These are phyloP conservation scores for Rubia peregrina DNA, from an alignment of 305 asterid genomes.

Conservation along the genomic window DNA sequence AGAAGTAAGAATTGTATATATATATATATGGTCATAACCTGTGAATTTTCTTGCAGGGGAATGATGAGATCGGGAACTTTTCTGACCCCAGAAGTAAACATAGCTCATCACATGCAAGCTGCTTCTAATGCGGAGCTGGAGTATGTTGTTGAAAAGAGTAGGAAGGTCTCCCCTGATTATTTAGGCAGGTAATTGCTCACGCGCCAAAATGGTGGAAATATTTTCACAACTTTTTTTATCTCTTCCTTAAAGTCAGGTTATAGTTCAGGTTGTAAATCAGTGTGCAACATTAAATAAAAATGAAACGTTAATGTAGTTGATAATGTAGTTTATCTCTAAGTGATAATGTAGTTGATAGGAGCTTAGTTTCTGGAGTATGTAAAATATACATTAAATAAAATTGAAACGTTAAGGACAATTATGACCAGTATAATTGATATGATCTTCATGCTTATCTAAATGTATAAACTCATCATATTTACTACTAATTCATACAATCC, in stretches of 20 bases:
- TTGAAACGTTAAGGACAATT: no score
- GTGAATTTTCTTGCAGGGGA: slow-evolving; percentile 38
- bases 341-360: no score
- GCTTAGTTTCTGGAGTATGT: no score
- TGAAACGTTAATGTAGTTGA: no score
- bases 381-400: no score
- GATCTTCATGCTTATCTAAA: no score
- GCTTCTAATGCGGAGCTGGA: slow-evolving; percentile 38
- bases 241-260: neutral
- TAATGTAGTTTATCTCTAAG: no score
- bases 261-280: neutral
- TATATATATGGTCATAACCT: neutral
- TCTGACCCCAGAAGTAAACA: slow-evolving; percentile 35
- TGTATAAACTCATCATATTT: no score
- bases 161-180: slow-evolving; percentile 40
- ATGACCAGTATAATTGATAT: no score
- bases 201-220: neutral
- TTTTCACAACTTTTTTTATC: neutral
- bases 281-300: neutral
- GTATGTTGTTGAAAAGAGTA: slow-evolving; percentile 32
- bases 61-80: slow-evolving; percentile 42
- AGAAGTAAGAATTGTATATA: neutral
- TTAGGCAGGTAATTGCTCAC: slow-evolving; percentile 42
- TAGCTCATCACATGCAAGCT: slow-evolving; percentile 18
- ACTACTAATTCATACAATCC: no score